Evolutionary conservation across 1,284 basidiomycete genomes (phyloP).

Genomic region (Cutaneotrichosporon sp.): DNA sequence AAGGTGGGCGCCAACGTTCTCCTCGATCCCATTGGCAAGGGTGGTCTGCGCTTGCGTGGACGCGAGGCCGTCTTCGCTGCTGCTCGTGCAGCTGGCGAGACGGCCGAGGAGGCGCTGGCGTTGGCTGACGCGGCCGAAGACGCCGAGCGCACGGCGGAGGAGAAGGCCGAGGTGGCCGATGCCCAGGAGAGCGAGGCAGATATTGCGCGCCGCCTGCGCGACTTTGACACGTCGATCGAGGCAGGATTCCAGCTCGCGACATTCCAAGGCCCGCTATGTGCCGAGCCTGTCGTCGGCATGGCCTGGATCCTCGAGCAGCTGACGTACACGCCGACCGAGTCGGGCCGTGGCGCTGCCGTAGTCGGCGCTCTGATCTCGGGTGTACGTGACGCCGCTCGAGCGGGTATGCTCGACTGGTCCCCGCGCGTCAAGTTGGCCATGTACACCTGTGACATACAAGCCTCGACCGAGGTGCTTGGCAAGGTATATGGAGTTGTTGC

Average conservation of each 20-base stretch:
- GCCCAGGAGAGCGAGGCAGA: constrained; percentile 25
- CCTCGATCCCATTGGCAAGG: constrained; percentile 61
- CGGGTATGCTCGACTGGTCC: constrained; percentile 93
- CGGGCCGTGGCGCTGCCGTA: constrained; percentile 67
- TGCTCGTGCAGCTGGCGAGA: constrained; percentile 47
- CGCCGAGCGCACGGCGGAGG: constrained; percentile 18
- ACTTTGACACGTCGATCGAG: constrained; percentile 81
- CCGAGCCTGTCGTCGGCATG: constrained; percentile 91
- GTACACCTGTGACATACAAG: constrained; percentile 99
- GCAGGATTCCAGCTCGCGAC: constrained; percentile 94
- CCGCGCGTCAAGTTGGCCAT: constrained; percentile 95
- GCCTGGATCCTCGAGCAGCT: constrained; percentile 85
- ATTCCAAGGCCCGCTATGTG: constrained; percentile 90
- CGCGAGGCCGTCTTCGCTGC: constrained; percentile 44
- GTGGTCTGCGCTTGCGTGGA: constrained; percentile 33
- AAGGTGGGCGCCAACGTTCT: constrained; percentile 82
- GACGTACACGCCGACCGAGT: constrained; percentile 55
- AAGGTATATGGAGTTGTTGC: constrained; percentile 97
- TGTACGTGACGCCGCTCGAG: constrained; percentile 82
- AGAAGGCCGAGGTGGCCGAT: constrained; percentile 30
- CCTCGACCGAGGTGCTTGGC: constrained; percentile 82
- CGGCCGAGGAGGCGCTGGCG: constrained; percentile 46
- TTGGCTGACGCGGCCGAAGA: constrained; percentile 34
- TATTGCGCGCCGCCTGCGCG: constrained; percentile 53
- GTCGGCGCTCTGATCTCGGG: constrained; percentile 85